Base-by-base conservation (phyloP, 2,329 filamentous ascomycete species). In the Hypoxylon sp. region DNA sequence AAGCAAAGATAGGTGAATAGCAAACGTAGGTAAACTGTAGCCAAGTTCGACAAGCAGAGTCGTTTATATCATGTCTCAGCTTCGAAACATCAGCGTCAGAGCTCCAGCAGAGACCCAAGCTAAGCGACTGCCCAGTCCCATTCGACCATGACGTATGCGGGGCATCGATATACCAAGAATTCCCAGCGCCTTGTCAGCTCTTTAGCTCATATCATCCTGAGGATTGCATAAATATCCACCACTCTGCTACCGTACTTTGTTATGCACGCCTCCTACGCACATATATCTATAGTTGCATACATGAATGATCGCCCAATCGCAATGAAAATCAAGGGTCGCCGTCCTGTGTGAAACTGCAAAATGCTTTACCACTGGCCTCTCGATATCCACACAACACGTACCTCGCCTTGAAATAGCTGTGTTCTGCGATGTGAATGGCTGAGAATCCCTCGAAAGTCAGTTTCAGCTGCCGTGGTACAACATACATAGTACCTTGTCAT, bases 61-160 rank as follows among this genome's bases (percentile, higher is more conserved):
- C 20, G 13, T 2, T 21, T 41, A 45, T 49, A 57, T 53, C 48
- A 17, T 47, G 48, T 61, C 54, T 58, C 49, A 52, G 56, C 31
- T 24, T 24, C 61, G 35, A 52, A 47, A 66, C 58, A 46, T 15
- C 55, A 61, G 48, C 60, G 63, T 65, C 63, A 65, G 49, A 47
- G 48, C 42, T 63, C 53, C 54, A 56, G 56, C 55, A 40, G 47
- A 40, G n/a, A n/a, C n/a, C 42, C 46, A 52, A 60, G 53, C 35
- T 61, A 31, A 55, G 41, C 45, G n/a, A 37, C 23, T 21, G 21
- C 26, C 35, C 21, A 37, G 42, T 54, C 41, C n/a, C 35, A 62
- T 55, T 55, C 55, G 65, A 69, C 63, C 65, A 68, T 69, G 67
- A 68, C 65, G 68, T 67, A 64, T 66, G 67, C 65, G 67, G 65